Conservation (phyloP, 306 rosid species). For the Glycine latifolia region DNA sequence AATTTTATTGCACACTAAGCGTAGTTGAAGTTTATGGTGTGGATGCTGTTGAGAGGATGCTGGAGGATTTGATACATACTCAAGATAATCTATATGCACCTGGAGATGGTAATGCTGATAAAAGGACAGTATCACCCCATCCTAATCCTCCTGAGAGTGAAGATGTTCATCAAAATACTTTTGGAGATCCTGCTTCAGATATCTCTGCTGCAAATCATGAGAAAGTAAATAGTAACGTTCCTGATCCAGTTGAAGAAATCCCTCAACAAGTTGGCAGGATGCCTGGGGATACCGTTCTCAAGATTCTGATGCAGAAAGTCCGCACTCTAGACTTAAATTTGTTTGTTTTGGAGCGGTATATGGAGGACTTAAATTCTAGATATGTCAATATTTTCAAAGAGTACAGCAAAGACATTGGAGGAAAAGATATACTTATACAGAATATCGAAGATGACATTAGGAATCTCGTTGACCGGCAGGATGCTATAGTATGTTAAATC, state of each 20-base stretch:
- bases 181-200: slow-evolving; percentile 52
- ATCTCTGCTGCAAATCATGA: slow-evolving; percentile 58
- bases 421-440: slow-evolving; percentile 61
- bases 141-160: slow-evolving; percentile 57
- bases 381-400: slow-evolving; percentile 77
- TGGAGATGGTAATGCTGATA: slow-evolving; percentile 63
- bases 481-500: slow-evolving; percentile 66
- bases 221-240: slow-evolving; percentile 54
- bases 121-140: slow-evolving; percentile 51
- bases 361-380: slow-evolving; percentile 81
- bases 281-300: slow-evolving; percentile 98
- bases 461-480: slow-evolving; percentile 65
- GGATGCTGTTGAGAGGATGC: slow-evolving; percentile 97
- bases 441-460: slow-evolving; percentile 68
- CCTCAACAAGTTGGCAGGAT: slow-evolving; percentile 87
- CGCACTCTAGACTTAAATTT: slow-evolving; percentile 81
- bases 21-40: slow-evolving; percentile 82
- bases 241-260: slow-evolving; percentile 75
- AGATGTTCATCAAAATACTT: slow-evolving; percentile 47
- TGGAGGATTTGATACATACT: slow-evolving; percentile 81
- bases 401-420: slow-evolving; percentile 70
- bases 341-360: slow-evolving; percentile 84
- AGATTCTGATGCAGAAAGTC: slow-evolving; percentile 94
- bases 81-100: slow-evolving; percentile 56
- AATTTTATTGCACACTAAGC: slow-evolving; percentile 94